Conservation (phyloP, 768 basidiomycete species). For the Holtermannia corniformis region DNA sequence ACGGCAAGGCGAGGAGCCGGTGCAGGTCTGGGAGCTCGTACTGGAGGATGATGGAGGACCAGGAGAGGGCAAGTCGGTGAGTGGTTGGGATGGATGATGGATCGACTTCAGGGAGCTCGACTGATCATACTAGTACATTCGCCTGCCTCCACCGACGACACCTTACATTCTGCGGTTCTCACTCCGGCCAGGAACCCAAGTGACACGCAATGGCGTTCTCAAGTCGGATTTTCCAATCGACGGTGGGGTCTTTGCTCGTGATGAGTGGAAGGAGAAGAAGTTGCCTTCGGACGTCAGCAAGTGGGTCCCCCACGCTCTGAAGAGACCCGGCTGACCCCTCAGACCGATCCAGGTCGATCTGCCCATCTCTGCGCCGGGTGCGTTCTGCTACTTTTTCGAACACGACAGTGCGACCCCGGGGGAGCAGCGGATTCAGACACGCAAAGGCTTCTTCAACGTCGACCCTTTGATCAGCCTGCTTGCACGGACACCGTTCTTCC, state of each 20-base stretch:
- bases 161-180: conserved; percentile 89
- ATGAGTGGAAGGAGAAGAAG: conserved; percentile 59
- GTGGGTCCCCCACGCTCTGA: conserved; percentile 46
- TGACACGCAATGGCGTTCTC: conserved; percentile 80
- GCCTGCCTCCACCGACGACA: conserved; percentile 77
- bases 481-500: conserved; percentile 64
- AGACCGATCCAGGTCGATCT: conserved; percentile 90
- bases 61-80: conserved; percentile 67
- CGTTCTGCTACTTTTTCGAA: conserved; percentile 91
- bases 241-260: conserved; percentile 72
- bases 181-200: conserved; percentile 83
- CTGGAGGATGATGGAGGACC: conserved; percentile 89
- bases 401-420: conserved; percentile 45
- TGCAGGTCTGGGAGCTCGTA: conserved; percentile 75
- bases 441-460: conserved; percentile 91
- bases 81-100: conserved; percentile 33
- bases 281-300: conserved; percentile 37
- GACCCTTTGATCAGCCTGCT: conserved; percentile 77
- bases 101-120: background rate
- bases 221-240: conserved; percentile 96
- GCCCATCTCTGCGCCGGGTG: conserved; percentile 91
- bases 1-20: conserved; percentile 46
- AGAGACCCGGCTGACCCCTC: conserved; percentile 23
- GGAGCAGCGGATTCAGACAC: conserved; percentile 58
- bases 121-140: conserved; percentile 64